Conservation (phyloP, 257 asterid genomes). For the Craterostigma plantagineum region DNA sequence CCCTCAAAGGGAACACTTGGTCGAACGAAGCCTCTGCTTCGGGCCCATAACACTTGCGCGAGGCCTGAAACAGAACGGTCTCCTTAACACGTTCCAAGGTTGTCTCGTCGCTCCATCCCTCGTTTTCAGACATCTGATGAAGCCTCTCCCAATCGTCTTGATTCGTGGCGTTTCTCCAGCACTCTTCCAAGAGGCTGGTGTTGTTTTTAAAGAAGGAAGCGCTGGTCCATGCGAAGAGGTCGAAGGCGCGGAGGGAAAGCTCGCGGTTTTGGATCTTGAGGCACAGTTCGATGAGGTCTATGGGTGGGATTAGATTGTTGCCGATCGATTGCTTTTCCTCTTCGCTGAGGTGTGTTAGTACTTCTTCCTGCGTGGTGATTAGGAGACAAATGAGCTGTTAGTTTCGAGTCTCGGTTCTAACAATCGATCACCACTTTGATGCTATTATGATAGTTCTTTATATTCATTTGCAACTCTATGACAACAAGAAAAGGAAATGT, state of each 20-base stretch:
- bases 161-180: slow-evolving; percentile 89
- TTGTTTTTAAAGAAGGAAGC: slow-evolving; percentile 54
- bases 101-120: slow-evolving; percentile 81
- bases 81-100: slow-evolving; percentile 32
- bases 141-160: slow-evolving; percentile 77
- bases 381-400: background rate
- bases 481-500: no score
- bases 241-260: slow-evolving; percentile 57
- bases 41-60: slow-evolving; percentile 63
- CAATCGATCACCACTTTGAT: no score
- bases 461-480: no score
- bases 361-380: slow-evolving; percentile 53
- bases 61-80: slow-evolving; percentile 61
- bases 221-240: slow-evolving; percentile 79
- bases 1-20: slow-evolving; percentile 53
- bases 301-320: slow-evolving; percentile 52
- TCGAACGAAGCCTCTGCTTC: slow-evolving; percentile 51
- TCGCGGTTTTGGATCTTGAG: slow-evolving; percentile 34
- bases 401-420: no score
- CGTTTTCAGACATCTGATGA: slow-evolving; percentile 31
- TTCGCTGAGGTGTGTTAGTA: slow-evolving; percentile 25
- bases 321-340: slow-evolving; percentile 41
- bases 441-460: no score
- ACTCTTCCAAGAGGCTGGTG: slow-evolving; percentile 59
- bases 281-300: slow-evolving; percentile 66